Conservation (phyloP, 2,329 filamentous ascomycete species). For the Cercospora beticola region DNA sequence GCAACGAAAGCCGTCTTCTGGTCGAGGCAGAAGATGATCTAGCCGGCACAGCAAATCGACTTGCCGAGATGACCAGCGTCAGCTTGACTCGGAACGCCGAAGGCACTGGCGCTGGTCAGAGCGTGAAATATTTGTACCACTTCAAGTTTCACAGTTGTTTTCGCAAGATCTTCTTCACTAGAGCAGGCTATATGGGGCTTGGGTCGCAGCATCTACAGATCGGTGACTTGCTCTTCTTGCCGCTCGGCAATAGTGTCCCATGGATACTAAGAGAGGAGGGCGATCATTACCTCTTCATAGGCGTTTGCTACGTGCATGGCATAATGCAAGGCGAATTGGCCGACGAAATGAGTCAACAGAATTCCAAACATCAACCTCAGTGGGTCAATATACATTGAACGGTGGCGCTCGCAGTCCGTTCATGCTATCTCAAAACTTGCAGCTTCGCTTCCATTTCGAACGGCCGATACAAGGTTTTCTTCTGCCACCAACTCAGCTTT, state of each 20-base stretch:
- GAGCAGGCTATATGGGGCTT: not conserved
- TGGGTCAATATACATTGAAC: not conserved
- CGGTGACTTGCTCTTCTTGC: not conserved
- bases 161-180: not conserved
- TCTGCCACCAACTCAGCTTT: conserved; percentile 32
- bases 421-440: not conserved
- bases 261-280: not conserved
- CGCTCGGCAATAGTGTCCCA: not conserved
- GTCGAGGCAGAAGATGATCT: not conserved
- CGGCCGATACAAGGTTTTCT: conserved; percentile 20
- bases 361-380: not conserved
- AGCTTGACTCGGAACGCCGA: not conserved
- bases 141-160: not conserved
- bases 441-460: conserved; percentile 10
- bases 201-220: not conserved
- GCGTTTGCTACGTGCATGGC: not conserved
- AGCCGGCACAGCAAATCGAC: not conserved
- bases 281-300: not conserved
- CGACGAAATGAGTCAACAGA: not conserved
- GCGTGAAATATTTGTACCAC: not conserved
- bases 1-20: not conserved
- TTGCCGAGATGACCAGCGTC: not conserved
- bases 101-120: not conserved
- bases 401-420: not conserved
- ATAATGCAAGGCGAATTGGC: not conserved